These are phyloP conservation scores for Nothophaeocryptopus gaeumannii DNA, from an alignment of 2,329 filamentous ascomycete species.

Conservation along the genomic window DNA sequence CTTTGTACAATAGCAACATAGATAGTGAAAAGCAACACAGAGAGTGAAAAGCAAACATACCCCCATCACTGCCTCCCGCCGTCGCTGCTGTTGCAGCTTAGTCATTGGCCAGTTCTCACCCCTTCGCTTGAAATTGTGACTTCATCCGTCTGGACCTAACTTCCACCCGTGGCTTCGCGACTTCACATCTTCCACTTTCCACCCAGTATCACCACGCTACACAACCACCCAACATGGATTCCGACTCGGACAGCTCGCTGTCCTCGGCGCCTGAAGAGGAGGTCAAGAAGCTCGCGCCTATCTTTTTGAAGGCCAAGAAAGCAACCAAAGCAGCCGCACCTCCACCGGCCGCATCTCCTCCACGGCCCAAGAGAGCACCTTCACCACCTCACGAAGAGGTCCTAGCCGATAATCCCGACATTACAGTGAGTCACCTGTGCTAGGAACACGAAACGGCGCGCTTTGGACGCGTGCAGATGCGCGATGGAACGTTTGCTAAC, in stretches of 20 bases:
- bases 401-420: slow-evolving; percentile 84
- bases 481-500: slow-evolving; percentile 40
- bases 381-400: slow-evolving; percentile 90
- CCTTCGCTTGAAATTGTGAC: slow-evolving; percentile 17
- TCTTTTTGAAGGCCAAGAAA: slow-evolving; percentile 40
- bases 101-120: slow-evolving; percentile 15
- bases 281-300: slow-evolving; percentile 36
- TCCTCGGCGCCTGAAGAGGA: slow-evolving; percentile 62
- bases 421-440: slow-evolving; percentile 68
- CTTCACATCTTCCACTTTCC: slow-evolving; percentile 17
- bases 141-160: slow-evolving; percentile 14
- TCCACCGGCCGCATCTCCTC: slow-evolving; percentile 41
- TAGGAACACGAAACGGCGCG: slow-evolving; percentile 31
- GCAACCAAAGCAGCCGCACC: slow-evolving; percentile 44
- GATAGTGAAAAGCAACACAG: slow-evolving; percentile 23
- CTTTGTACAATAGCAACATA: slow-evolving; percentile 14
- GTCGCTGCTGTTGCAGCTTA: slow-evolving; percentile 10
- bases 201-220: slow-evolving; percentile 28
- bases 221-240: slow-evolving; percentile 42
- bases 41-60: slow-evolving; percentile 21
- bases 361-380: slow-evolving; percentile 65
- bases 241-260: slow-evolving; percentile 57
- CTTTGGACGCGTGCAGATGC: slow-evolving; percentile 26
- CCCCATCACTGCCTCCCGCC: slow-evolving; percentile 12
- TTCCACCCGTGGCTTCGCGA: slow-evolving; percentile 12